Conservation (phyloP, 2,329 filamentous ascomycete species). For the Talaromyces sp. region DNA sequence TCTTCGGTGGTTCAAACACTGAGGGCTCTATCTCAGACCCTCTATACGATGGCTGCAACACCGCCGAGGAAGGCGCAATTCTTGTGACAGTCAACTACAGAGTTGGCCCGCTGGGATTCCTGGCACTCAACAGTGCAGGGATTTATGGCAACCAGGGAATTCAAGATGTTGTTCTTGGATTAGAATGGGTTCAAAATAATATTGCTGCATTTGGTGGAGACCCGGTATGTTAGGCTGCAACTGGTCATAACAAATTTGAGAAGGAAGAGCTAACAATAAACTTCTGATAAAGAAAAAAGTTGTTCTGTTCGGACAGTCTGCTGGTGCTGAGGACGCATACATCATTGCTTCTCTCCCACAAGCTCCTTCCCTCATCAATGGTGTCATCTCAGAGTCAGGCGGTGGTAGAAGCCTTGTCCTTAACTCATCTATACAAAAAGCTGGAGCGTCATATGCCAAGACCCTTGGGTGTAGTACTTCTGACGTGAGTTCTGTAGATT, state of each 20-base stretch:
- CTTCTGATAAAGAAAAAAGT: slow-evolving; percentile 10
- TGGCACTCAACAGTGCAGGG: slow-evolving; percentile 12
- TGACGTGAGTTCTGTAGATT: background rate
- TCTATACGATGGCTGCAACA: slow-evolving; percentile 38
- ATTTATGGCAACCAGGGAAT: slow-evolving; percentile 16
- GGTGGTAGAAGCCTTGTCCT: slow-evolving; percentile 4
- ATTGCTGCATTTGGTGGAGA: slow-evolving; percentile 26
- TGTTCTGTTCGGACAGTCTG: slow-evolving; percentile 13
- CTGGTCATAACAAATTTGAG: background rate
- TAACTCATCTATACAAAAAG: slow-evolving; percentile 11
- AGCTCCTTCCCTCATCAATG: slow-evolving; percentile 13
- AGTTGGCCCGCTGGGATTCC: slow-evolving; percentile 19
- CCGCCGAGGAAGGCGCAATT: slow-evolving; percentile 4
- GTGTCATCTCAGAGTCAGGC: slow-evolving; percentile 17
- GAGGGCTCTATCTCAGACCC: slow-evolving; percentile 51
- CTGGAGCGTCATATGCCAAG: slow-evolving; percentile 5
- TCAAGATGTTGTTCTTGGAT: slow-evolving; percentile 16
- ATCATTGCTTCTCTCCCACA: slow-evolving; percentile 11
- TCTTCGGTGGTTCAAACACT: slow-evolving; percentile 60
- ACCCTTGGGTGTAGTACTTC: slow-evolving; percentile 1
- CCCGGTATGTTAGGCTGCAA: slow-evolving; percentile 6
- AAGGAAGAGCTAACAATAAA: background rate
- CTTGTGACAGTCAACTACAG: slow-evolving; percentile 20
- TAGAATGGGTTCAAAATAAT: slow-evolving; percentile 21
- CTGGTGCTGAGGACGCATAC: slow-evolving; percentile 11